Conservation (phyloP, 1,284 basidiomycete species). For the Vanrija humicola region DNA sequence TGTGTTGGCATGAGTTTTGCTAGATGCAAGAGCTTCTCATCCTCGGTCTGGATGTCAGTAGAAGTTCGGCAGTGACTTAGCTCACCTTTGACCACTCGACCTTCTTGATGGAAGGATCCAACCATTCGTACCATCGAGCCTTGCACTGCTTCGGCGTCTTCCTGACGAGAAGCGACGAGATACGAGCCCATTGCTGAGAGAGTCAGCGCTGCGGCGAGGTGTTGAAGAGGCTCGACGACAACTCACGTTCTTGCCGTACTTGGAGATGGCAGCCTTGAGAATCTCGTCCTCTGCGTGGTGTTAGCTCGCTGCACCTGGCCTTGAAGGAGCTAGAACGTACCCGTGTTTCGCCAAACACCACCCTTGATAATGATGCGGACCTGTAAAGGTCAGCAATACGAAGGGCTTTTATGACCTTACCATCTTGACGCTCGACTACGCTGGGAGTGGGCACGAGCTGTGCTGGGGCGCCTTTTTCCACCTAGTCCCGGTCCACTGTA, state of each 20-base stretch:
- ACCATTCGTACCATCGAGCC: conserved; percentile 97
- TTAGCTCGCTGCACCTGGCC: conserved; percentile 12
- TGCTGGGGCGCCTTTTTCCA: too few relatives aligned
- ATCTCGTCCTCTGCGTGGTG: conserved; percentile 73
- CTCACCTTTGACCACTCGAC: conserved; percentile 95
- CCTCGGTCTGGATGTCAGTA: conserved; percentile 65
- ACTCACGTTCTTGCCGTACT: conserved; percentile 89
- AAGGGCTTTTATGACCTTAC: too few relatives aligned
- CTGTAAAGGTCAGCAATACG: conserved; percentile 10
- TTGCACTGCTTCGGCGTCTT: conserved; percentile 99
- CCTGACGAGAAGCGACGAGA: conserved; percentile 92
- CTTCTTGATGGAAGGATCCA: conserved; percentile 99
- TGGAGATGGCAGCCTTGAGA: conserved; percentile 93
- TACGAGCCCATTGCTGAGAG: conserved; percentile 72
- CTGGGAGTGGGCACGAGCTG: too few relatives aligned
- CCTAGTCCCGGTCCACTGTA: too few relatives aligned
- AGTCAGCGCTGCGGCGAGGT: neutral
- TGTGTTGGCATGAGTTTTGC: conserved; percentile 99
- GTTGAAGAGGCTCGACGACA: neutral
- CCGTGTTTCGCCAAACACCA: conserved; percentile 57
- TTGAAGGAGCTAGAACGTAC: neutral
- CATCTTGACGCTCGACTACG: too few relatives aligned
- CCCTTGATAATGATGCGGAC: conserved; percentile 93
- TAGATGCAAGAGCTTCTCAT: conserved; percentile 96
- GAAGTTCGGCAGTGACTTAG: neutral